phyloP scores from a whole-genome alignment of 306 rosid species.

The Dicorynia guianensis region DNA sequence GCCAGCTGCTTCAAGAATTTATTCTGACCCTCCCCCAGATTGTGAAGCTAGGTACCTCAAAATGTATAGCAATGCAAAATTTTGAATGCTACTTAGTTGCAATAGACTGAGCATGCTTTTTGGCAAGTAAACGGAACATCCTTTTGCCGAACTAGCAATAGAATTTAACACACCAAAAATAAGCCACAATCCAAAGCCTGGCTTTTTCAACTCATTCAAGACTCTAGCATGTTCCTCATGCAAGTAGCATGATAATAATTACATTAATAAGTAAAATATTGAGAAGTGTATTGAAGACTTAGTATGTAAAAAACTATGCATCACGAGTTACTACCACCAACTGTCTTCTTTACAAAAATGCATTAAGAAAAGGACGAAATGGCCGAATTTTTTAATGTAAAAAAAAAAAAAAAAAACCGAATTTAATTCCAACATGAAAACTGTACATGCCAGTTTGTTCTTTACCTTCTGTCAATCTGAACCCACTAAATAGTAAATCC shows the following conservation, averaged over 20 bases:
- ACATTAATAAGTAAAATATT: slow-evolving; percentile 30
- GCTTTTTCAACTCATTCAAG: neutral
- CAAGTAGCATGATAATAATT: slow-evolving; percentile 29
- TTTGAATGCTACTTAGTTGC: neutral
- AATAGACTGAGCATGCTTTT: neutral
- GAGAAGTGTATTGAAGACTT: slow-evolving; percentile 37
- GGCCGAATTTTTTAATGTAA: neutral
- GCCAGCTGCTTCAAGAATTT: too few species aligned
- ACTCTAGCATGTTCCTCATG: slow-evolving; percentile 3
- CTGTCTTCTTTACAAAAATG: slow-evolving; percentile 40
- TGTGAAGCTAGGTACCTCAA: neutral
- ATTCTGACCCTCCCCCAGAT: too few species aligned
- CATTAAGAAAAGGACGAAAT: slow-evolving; percentile 30
- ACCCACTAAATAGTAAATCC: neutral
- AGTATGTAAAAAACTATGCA: slow-evolving; percentile 41
- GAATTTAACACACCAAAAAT: slow-evolving; percentile 7
- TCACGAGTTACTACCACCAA: slow-evolving; percentile 40
- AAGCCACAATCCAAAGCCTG: neutral
- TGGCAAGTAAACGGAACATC: neutral
- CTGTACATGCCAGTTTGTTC: slow-evolving; percentile 21
- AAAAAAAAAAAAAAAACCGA: slow-evolving; percentile 2
- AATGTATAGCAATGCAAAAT: neutral
- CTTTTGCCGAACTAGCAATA: slow-evolving; percentile 30
- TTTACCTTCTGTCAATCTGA: neutral
- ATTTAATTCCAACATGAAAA: slow-evolving; percentile 32